Evolutionary conservation across 164 flowering plant genomes (phyloP).

Genomic region (Nelumbo lutea): DNA sequence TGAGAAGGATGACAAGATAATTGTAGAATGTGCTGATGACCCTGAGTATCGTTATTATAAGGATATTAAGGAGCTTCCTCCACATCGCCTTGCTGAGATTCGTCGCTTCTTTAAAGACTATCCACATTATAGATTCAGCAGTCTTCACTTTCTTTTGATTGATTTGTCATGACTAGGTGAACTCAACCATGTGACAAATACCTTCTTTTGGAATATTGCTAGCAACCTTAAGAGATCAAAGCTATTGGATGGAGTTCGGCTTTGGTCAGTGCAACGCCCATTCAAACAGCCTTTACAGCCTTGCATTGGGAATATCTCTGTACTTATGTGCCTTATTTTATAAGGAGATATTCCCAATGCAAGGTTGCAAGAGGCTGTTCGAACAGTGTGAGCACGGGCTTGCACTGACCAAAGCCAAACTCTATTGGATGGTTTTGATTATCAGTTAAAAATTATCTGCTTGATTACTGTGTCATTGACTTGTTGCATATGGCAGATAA

Average conservation of each 20-base stretch:
- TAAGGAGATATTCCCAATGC: too few relatives aligned
- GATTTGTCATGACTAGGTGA: neutral
- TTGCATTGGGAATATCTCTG: too few relatives aligned
- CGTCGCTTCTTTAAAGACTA: conserved; percentile 94
- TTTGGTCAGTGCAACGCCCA: too few relatives aligned
- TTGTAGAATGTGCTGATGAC: neutral
- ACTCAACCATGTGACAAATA: neutral
- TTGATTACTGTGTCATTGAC: neutral
- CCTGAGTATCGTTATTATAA: conserved; percentile 84
- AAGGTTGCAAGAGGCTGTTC: too few relatives aligned
- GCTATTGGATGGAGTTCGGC: neutral
- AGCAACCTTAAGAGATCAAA: neutral
- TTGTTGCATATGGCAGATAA: conserved; percentile 17
- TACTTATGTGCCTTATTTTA: too few relatives aligned
- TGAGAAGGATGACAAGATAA: conserved; percentile 19
- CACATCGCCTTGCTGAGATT: conserved; percentile 57
- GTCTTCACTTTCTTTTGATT: too few relatives aligned
- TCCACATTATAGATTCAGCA: conserved; percentile 34
- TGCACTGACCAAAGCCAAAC: neutral
- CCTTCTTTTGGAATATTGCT: neutral
- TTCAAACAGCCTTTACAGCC: too few relatives aligned
- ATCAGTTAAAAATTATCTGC: neutral
- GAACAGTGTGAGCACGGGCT: too few relatives aligned
- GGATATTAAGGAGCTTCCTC: conserved; percentile 48
- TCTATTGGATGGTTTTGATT: neutral